Base-by-base conservation (phyloP, 2,329 filamentous ascomycete genomes). In the Emericellopsis cladophorae region DNA sequence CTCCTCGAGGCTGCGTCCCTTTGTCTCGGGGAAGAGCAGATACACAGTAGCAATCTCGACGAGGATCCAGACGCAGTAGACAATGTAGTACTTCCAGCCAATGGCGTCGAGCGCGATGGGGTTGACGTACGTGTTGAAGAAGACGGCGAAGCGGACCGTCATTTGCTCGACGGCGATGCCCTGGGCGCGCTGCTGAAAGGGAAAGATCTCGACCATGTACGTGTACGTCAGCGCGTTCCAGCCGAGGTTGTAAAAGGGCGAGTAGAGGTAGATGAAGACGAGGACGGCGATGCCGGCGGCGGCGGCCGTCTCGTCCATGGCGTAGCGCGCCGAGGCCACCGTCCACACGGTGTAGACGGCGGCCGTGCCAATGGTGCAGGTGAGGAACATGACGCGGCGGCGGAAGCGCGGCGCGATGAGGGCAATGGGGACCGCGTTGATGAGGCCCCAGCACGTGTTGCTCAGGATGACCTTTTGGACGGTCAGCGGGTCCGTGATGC, bases 1-100 rank as follows among this genome's bases (percentile, higher is more conserved):
- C 46, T 68, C 65, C 48, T 68, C 65, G 5, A 68, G 50, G 0
- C 64, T 66, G 45, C 59, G 61, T 32, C 61, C 64, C 43, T 66
- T 66, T 14, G 65, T 67, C 51, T 68, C 65, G 21, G 49, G 49
- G 49, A 48, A 53, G 36, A 42, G 52, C 8, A 48, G 40, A 14
- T 36, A 11, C 43, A 49, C 48, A 36, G 44, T 18, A n/a, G 48
- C 21, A 3, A 53, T 34, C 5, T 46, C 45, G 2, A 54, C n/a
- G 10, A 54, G 45, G 36, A 54, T 43, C 49, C 50, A 55, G 2
- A 46, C 44, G 2, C 47, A 51, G 37, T 54, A 54, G 9, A 50
- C 45, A 41, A 51, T 48, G 35, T 51, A 51, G 16, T 46, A 47
- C 22, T 48, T 54, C 52, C 52, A 54, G 0, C 47, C 50, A 31